Evolutionary conservation across 768 basidiomycete genomes (phyloP), one percentile per base, ranked within the genome.

Genomic region (Amanita muscaria): DNA sequence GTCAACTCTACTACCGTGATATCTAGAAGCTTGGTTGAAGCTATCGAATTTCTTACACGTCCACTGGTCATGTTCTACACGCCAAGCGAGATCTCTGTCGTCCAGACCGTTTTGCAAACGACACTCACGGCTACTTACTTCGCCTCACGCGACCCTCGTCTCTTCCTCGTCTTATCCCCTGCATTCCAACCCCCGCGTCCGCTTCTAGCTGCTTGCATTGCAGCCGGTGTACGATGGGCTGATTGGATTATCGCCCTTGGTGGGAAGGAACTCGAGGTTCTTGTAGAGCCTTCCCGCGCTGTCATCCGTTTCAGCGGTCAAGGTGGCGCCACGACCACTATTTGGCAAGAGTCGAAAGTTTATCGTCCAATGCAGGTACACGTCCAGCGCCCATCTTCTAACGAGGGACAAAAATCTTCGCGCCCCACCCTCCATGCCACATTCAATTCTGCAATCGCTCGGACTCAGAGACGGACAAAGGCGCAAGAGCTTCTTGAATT

Each of bases 241-340:
- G 61, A 63, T 19, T 70, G 66, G 67, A 64, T 68, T 49, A 39
- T 48, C 2, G 54, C 59, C 24, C 53, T 70, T 19, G 64, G 65
- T 11, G 53, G 57, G 19, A 53, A 57, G 11, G 56, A 59, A n/a
- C 64, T 69, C 29, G 61, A 64, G 24, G 56, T 69, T 31, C 49
- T 62, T 42, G 55, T 70, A 46, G 54, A 64, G 16, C 50, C 59
- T 4, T 47, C 51, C 27, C 42, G 33, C 9, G 59, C 66, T 33
- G 53, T 56, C 18, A 59, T 65, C 29, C 54, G 53, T 33, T 59
- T 62, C 49, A 49, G 48, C 19, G 62, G 58, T 19, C 40, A 51
- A 35, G 50, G 52, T 25, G 58, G 54, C 8, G 52, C 57, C 39
- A 55, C 51, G 16, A 55, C 57, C 10, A 51, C 51, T 40, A 49